Evolutionary conservation across 1,139 yeast genomes (phyloP).

Genomic region (Nadsonia starkeyi-henricii): DNA sequence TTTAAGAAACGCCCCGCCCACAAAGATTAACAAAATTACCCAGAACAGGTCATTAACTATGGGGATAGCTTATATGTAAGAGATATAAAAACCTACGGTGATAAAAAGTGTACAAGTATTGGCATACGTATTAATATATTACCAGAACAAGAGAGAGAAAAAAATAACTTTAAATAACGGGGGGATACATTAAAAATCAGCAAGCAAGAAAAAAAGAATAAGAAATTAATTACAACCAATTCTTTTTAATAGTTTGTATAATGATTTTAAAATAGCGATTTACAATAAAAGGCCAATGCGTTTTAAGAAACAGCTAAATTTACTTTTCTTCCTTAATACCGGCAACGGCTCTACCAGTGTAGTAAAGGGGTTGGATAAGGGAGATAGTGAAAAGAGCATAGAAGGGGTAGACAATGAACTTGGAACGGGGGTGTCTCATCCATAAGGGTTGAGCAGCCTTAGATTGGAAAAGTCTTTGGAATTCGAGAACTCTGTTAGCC

Average conservation of each 20-base stretch:
- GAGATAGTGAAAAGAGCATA: conserved; percentile 71
- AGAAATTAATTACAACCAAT: not conserved
- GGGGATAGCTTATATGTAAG: no score
- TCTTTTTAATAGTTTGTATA: not conserved
- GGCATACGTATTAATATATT: no score
- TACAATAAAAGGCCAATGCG: no score
- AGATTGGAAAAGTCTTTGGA: conserved; percentile 27
- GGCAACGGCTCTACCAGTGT: conserved; percentile 56
- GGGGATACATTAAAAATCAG: not conserved
- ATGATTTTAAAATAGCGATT: no score
- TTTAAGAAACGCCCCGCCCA: no score
- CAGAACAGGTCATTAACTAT: no score
- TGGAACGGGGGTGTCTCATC: conserved; percentile 46
- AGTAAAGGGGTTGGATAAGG: conserved; percentile 52
- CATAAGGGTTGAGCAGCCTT: conserved; percentile 24
- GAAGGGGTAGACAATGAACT: conserved; percentile 75
- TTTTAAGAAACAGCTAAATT: not conserved
- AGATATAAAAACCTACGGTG: no score
- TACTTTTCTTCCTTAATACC: conserved; percentile 9
- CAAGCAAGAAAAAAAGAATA: not conserved
- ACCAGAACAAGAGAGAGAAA: not conserved
- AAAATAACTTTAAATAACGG: not conserved
- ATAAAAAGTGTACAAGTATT: no score
- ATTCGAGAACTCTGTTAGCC: conserved; percentile 23
- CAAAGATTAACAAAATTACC: no score